Base-by-base conservation (phyloP, 305 asterid species). In the Fraxinus nigra region DNA sequence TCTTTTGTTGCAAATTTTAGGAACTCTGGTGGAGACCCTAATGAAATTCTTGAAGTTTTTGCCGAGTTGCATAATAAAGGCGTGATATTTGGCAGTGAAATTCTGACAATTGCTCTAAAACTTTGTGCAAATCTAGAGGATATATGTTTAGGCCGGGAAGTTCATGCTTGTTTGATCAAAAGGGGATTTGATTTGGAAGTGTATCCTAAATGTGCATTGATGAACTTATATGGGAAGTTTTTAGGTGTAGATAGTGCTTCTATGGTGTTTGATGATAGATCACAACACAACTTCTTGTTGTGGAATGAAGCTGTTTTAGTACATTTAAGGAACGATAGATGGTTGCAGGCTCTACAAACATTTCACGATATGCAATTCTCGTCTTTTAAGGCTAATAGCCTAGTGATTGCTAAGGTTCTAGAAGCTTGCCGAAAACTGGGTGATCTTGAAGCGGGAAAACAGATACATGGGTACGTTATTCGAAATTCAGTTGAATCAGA, bases 221-320 rank as follows among this genome's bases (percentile, higher is more conserved):
- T 88, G 85, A 87, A 88, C 78, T 85, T 88, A n/a, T 88, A 88
- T 83, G 88, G 90, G 76, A 83, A 80, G 34, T 86, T 87, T 38
- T 83, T 63, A 76, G 89, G 75, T 40, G 43, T 51, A 51, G 86
- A 85, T 20, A 82, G 80, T 79, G 90, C 87, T 75, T 77, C 87
- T 80, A 79, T 70, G 83, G 88, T 72, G 46, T 88, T 86, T 70
- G 20, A 72, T 79, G 88, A 85, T 75, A 35, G 82, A 5, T 75
- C 83, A 72, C 38, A 63, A 28, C 67, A 61, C 22, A 83, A 75
- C 18, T 80, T 85, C 80, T 61, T 86, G 74, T 22, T 86, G 75
- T 86, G 90, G 91, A 88, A 88, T 83, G 88, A 85, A 81, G 85
- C 87, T 18, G 65, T 86, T 85, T 84, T 87, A 84, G 82, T 86